Evolutionary conservation across 805 yeast species (phyloP).

Genomic region (Ogataea chonburiensis): DNA sequence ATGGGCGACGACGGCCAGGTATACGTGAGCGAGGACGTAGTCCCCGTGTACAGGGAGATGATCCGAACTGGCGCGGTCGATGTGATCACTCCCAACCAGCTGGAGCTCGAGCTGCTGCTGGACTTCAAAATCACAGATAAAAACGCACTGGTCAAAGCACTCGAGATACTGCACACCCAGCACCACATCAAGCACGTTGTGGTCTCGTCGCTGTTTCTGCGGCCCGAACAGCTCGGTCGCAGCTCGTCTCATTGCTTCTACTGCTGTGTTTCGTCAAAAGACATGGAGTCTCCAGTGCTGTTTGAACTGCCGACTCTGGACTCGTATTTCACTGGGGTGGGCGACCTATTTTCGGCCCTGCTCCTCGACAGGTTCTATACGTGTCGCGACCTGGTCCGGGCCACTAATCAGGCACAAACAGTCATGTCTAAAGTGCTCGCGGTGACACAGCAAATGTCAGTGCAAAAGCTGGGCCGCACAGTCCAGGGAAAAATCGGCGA

Average conservation of each 20-base stretch:
- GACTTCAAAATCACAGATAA: constrained; percentile 40
- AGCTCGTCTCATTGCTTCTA: constrained; percentile 30
- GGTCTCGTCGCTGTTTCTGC: constrained; percentile 52
- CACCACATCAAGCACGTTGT: constrained; percentile 60
- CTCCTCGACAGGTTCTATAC: constrained; percentile 59
- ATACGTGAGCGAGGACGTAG: constrained; percentile 57
- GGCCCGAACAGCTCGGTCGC: constrained; percentile 20
- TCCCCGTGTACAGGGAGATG: constrained; percentile 56
- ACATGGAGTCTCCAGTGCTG: constrained; percentile 21
- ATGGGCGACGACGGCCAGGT: constrained; percentile 77
- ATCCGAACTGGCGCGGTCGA: constrained; percentile 52
- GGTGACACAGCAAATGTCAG: constrained; percentile 44
- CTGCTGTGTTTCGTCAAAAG: constrained; percentile 44
- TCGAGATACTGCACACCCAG: constrained; percentile 45
- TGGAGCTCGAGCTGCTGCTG: constrained; percentile 71
- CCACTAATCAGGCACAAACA: constrained; percentile 55
- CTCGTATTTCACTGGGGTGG: constrained; percentile 92
- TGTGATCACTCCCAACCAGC: constrained; percentile 86
- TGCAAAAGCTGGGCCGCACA: constrained; percentile 36
- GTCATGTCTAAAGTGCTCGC: constrained; percentile 53
- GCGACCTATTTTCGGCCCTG: constrained; percentile 84
- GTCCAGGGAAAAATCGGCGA: constrained; percentile 55
- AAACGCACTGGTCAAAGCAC: constrained; percentile 44
- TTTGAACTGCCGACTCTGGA: constrained; percentile 62
- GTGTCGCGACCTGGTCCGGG: constrained; percentile 25